Evolutionary conservation across 2,329 filamentous ascomycete genomes (phyloP).

Genomic region (Penicillium verrucosum): DNA sequence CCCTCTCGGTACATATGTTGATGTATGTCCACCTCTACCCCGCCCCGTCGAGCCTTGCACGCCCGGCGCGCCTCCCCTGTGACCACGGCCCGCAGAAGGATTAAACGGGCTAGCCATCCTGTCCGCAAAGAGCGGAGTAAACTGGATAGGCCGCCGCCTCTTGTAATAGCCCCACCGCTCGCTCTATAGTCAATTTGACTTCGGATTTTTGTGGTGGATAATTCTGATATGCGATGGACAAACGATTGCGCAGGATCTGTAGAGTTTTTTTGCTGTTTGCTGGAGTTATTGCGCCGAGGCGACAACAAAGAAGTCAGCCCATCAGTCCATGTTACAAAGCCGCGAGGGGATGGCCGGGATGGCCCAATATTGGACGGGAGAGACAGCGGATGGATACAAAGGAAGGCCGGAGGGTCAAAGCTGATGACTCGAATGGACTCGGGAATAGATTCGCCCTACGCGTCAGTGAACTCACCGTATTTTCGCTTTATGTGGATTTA

Average conservation of each 20-base stretch:
- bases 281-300: slow-evolving; percentile 16
- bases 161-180: background rate
- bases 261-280: slow-evolving; percentile 7
- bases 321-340: slow-evolving; percentile 13
- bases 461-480: background rate
- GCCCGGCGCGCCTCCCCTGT: slow-evolving; percentile 24
- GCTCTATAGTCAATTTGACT: background rate
- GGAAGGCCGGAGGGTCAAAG: background rate
- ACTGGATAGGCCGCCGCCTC: slow-evolving; percentile 19
- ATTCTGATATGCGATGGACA: background rate
- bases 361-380: background rate
- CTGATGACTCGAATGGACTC: background rate
- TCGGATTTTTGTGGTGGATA: background rate
- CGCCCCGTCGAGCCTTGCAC: slow-evolving; percentile 22
- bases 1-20: slow-evolving; percentile 19
- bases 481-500: background rate
- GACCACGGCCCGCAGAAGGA: slow-evolving; percentile 27
- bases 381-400: background rate
- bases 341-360: background rate
- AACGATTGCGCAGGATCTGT: background rate
- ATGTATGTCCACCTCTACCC: slow-evolving; percentile 24
- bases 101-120: slow-evolving; percentile 34
- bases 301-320: slow-evolving; percentile 16
- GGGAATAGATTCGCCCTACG: background rate
- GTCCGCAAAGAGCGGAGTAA: slow-evolving; percentile 23